Percentiles rank a stretch among this genome's conserved stretches.
Evolutionary conservation across 306 rosid species (phyloP).

Genomic region (Vigna nakashimae): DNA sequence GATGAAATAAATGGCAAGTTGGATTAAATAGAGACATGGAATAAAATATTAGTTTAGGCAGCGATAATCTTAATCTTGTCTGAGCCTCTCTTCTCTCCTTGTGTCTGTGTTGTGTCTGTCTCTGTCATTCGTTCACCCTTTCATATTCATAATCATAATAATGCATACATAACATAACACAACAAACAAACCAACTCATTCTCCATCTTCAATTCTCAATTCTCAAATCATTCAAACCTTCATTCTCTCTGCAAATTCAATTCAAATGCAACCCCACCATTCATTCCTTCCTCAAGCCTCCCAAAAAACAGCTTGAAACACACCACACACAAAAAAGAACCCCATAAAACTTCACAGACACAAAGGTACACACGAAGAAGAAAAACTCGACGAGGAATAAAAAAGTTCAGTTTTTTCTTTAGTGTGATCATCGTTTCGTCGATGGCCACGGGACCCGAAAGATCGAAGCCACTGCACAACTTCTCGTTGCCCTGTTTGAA

Average conservation of each 20-base stretch:
- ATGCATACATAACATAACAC: constrained; percentile 15
- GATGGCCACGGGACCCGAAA: constrained; percentile 54
- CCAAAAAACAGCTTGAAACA: background rate
- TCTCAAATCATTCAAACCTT: constrained; percentile 1
- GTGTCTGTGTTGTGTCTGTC: constrained; percentile 24
- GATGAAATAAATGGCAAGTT: background rate
- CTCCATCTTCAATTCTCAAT: background rate
- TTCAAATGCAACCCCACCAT: background rate
- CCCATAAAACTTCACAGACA: background rate
- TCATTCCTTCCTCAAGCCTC: constrained; percentile 4
- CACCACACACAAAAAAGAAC: background rate
- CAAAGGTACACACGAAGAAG: background rate
- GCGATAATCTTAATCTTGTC: constrained; percentile 38
- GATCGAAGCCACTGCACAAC: constrained; percentile 67
- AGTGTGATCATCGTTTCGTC: constrained; percentile 9
- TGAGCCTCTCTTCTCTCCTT: background rate
- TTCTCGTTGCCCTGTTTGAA: constrained; percentile 67
- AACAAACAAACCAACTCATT: background rate
- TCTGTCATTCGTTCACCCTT: constrained; percentile 25
- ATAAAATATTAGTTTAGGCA: constrained; percentile 39
- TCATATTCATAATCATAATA: constrained; percentile 1
- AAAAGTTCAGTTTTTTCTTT: background rate
- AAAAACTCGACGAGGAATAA: background rate
- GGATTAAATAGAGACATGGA: background rate
- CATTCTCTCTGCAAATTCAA: constrained; percentile 19